phyloP scores from a whole-genome alignment of 1,284 basidiomycete genomes.

The Phellopilus nigrolimitatus region DNA sequence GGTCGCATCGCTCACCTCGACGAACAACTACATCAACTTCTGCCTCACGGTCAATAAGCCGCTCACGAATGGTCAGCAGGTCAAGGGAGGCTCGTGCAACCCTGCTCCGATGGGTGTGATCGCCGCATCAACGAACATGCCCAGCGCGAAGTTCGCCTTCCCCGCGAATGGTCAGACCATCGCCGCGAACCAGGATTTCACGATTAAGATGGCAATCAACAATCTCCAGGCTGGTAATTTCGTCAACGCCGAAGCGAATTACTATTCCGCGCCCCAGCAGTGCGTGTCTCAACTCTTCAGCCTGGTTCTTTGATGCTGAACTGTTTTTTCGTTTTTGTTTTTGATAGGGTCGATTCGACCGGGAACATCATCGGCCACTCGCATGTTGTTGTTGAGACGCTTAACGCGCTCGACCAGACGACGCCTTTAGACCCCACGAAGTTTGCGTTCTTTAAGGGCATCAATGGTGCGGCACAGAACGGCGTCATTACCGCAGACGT shows the following conservation, averaged over 20 bases:
- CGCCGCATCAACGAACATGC: slow-evolving; percentile 51
- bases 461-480: slow-evolving; percentile 44
- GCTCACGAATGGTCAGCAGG: slow-evolving; percentile 56
- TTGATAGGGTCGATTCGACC: slow-evolving; percentile 35
- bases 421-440: slow-evolving; percentile 47
- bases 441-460: slow-evolving; percentile 69
- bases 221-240: slow-evolving; percentile 60
- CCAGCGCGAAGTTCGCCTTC: slow-evolving; percentile 52
- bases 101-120: slow-evolving; percentile 60
- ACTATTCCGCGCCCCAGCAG: slow-evolving; percentile 65
- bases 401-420: slow-evolving; percentile 46
- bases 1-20: slow-evolving; percentile 54
- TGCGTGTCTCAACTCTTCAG: slow-evolving; percentile 36
- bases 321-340: neutral
- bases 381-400: slow-evolving; percentile 57
- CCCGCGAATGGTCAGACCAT: slow-evolving; percentile 53
- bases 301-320: neutral
- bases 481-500: slow-evolving; percentile 51
- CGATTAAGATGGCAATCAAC: slow-evolving; percentile 49
- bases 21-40: slow-evolving; percentile 74
- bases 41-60: slow-evolving; percentile 48
- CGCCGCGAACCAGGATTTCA: slow-evolving; percentile 49
- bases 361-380: slow-evolving; percentile 58
- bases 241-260: slow-evolving; percentile 54
- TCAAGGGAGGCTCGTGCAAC: slow-evolving; percentile 58